Evolutionary conservation across 768 basidiomycete genomes (phyloP).

Genomic region (Lactarius indigo): DNA sequence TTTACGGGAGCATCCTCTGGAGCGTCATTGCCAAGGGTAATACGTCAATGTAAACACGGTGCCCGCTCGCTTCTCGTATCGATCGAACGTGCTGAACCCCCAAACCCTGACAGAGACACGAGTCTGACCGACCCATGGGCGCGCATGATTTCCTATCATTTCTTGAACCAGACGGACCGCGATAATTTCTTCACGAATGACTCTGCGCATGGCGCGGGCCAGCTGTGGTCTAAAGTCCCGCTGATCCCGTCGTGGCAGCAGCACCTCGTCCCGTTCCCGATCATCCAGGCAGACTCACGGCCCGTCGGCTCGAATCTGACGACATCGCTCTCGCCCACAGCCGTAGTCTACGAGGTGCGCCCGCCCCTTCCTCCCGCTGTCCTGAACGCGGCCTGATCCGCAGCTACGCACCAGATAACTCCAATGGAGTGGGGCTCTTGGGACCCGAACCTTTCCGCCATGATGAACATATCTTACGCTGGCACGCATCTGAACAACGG

Average conservation of each 20-base stretch:
- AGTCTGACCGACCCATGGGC: constrained; percentile 64
- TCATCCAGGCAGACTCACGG: constrained; percentile 56
- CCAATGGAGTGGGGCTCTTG: constrained; percentile 71
- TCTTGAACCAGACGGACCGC: constrained; percentile 60
- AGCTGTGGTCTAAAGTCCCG: constrained; percentile 60
- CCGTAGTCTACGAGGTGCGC: constrained; percentile 58
- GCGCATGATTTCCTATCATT: constrained; percentile 68
- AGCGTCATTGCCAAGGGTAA: constrained; percentile 55
- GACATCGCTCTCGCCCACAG: constrained; percentile 37
- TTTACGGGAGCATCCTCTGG: constrained; percentile 51
- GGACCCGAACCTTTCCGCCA: constrained; percentile 69
- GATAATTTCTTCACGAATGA: constrained; percentile 58
- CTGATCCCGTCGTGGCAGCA: constrained; percentile 49
- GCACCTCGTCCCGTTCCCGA: constrained; percentile 58
- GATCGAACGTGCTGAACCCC: background rate
- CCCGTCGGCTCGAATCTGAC: constrained; percentile 45
- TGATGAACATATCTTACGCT: constrained; percentile 55
- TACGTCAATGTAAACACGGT: constrained; percentile 29
- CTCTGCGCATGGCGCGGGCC: constrained; percentile 66
- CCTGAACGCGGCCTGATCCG: background rate
- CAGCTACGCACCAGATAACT: constrained; percentile 40
- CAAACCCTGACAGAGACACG: constrained; percentile 44
- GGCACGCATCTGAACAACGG: constrained; percentile 67
- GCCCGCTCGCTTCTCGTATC: background rate
- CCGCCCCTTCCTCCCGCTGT: constrained; percentile 2